Base-by-base conservation (phyloP, 345 rosid genomes). In the Acer saccharum region DNA sequence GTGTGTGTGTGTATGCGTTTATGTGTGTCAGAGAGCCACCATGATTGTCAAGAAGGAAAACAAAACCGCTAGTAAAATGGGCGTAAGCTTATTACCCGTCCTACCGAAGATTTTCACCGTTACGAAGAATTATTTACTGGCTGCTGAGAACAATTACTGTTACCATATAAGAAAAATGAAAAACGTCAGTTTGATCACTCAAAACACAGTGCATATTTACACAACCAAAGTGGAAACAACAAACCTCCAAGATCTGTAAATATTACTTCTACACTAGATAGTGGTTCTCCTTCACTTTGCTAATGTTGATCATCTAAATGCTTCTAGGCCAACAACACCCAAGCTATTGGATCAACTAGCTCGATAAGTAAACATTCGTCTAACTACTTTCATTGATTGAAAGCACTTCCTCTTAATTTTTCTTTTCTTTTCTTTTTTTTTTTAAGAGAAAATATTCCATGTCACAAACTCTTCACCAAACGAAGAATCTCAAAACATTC, bases 121-220 rank as follows among this genome's bases (percentile, higher is more conserved):
- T 46, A 46, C 12, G 50, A 46, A 46, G 50, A 46, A 46, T 46
- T 46, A 46, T 46, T 46, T 46, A 46, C 50, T 10, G 3, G 9
- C 46, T 43, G 46, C 46, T 43, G 2, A 43, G 46, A 43, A 43
- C 46, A 43, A 43, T 43, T 7, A 43, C 46, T 43, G 10, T 43
- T 43, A 43, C 46, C 46, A 43, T 43, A 43, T 43, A 7, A 43
- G 10, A 43, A 43, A 43, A 43, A 7, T 43, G 10, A 43, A 8
- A 43, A 8, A 43, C 9, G 2, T 46, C 12, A 46, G 50, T 46
- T 46, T 46, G 50, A 46, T 60, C 41, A 27, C 7, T 25, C 2
- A 17, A 71, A 64, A 10, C 23, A 21, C 43, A 72, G n/a, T 60
- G 12, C 20, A 60, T 75, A 75, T 82, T 55, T 82, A 84, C 85